Evolutionary conservation across 2,329 filamentous ascomycete genomes (phyloP).

Genomic region (Macrophomina tecta): DNA sequence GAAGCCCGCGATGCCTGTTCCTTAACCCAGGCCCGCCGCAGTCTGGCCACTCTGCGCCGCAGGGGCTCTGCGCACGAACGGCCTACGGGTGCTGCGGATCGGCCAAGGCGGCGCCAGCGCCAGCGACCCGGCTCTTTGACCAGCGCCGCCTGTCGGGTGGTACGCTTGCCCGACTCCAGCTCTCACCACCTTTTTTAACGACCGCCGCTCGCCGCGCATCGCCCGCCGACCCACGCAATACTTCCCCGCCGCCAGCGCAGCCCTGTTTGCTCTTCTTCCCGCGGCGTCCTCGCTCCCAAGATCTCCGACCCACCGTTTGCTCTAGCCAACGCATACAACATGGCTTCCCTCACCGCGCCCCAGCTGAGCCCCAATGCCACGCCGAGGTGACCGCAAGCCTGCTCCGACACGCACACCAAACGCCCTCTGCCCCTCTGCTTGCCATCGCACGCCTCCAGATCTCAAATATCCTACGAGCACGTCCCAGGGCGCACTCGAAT

Average conservation of each 20-base stretch:
- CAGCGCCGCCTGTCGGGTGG: conserved; percentile 7
- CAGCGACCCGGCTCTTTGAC: conserved; percentile 19
- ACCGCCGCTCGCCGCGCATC: conserved; percentile 12
- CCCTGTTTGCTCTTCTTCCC: conserved; percentile 14
- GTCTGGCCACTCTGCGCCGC: not conserved
- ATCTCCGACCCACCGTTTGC: conserved; percentile 9
- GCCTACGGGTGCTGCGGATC: not conserved
- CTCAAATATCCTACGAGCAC: conserved; percentile 5
- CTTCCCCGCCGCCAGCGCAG: not conserved
- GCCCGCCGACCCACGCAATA: conserved; percentile 13
- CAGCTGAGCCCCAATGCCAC: conserved; percentile 10
- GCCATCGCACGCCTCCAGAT: not conserved
- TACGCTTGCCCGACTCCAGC: conserved; percentile 23
- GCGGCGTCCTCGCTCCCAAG: conserved; percentile 2
- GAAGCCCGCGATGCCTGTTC: conserved; percentile 5
- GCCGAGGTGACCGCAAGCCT: conserved; percentile 16
- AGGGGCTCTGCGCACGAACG: not conserved
- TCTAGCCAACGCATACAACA: conserved; percentile 14
- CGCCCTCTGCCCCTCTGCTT: not conserved
- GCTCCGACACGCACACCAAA: conserved; percentile 5
- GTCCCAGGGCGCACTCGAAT: not conserved
- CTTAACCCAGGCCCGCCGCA: not conserved
- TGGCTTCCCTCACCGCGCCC: conserved; percentile 21
- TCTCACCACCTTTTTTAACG: conserved; percentile 26
- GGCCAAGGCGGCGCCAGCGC: conserved; percentile 7